Base-by-base conservation (phyloP, 805 yeast species). In the Candida insectorum region DNA sequence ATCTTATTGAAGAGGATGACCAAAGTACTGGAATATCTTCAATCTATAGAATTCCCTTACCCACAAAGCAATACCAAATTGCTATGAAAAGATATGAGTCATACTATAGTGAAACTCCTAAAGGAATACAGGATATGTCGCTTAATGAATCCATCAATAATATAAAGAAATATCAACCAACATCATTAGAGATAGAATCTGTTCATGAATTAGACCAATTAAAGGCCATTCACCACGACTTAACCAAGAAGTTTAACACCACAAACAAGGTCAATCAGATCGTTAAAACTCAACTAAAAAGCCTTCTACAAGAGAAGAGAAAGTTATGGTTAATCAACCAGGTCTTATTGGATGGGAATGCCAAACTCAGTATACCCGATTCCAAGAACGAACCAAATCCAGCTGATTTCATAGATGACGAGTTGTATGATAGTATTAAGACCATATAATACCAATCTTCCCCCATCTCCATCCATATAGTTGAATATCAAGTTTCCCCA, bases 261-360 rank as follows among this genome's bases (percentile, higher is more conserved):
- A 60, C 65, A 2, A 34, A 45, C 11, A 65, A 60, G 32, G 60
- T 71, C 16, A 63, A 67, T 34, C 51, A 60, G 35, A 34, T 69
- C 6, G 56, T 69, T 16, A 51, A 54, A 6, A 44, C 41, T 4
- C 52, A 64, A 22, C 47, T 71, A 20, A 41, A 39, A 5, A 31
- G 33, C 1, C 41, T 54, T 1, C 36, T 60, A 10, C 45, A 52
- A 26, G 53, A 56, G 25, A 60, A 61, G 26, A 54, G 75, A 23
- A 48, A 56, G 22, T 39, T 67, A 17, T 71, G 71, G 69, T 35
- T 54, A 5, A 43, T 53, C 5, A 73, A 68, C 34, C 77, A 73
- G 38, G 36, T 60, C 8, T 45, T 73, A 12, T 41, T 73, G 16
- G 72, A 72, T 34, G 66, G 69, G 4, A 69, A 66, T 33, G 51